Evolutionary conservation across 495 filamentous ascomycete species (phyloP).

Genomic region (Penicillium mononematosum): DNA sequence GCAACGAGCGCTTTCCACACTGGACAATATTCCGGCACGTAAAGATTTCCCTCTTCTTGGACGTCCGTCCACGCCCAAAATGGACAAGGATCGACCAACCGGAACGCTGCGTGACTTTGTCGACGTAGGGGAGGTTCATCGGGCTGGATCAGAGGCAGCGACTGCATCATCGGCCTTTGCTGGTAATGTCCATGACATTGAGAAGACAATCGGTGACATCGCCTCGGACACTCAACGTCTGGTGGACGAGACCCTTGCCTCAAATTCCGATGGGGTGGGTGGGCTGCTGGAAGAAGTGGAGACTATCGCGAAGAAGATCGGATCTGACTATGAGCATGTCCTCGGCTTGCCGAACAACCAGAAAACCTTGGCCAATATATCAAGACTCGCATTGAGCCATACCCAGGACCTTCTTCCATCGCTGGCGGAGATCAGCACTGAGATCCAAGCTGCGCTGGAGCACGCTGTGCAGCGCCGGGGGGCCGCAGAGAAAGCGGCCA

Average conservation of each 20-base stretch:
- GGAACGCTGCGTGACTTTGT: conserved; percentile 71
- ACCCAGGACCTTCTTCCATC: conserved; percentile 86
- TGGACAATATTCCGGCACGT: conserved; percentile 60
- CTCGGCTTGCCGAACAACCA: conserved; percentile 63
- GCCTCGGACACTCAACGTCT: conserved; percentile 54
- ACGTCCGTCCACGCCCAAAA: conserved; percentile 43
- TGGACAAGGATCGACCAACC: conserved; percentile 32
- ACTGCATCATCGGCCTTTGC: conserved; percentile 52
- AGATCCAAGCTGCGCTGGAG: conserved; percentile 72
- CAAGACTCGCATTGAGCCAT: conserved; percentile 81
- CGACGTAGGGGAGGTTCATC: conserved; percentile 62
- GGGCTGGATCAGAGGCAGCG: conserved; percentile 55
- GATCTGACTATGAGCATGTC: conserved; percentile 80
- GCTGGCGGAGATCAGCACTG: conserved; percentile 63
- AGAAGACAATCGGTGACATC: conserved; percentile 51
- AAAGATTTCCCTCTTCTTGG: conserved; percentile 57
- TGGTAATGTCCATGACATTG: conserved; percentile 51
- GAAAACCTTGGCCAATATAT: conserved; percentile 74
- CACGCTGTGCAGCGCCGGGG: conserved; percentile 65
- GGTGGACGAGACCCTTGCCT: conserved; percentile 33
- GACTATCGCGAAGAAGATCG: conserved; percentile 78
- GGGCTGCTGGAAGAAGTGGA: conserved; percentile 80
- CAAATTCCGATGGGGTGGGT: conserved; percentile 44
- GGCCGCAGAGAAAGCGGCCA: conserved; percentile 53
- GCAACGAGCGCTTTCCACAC: conserved; percentile 62